Base-by-base conservation (phyloP, 2,329 filamentous ascomycete species). In the Tolypocladium guangdongense region DNA sequence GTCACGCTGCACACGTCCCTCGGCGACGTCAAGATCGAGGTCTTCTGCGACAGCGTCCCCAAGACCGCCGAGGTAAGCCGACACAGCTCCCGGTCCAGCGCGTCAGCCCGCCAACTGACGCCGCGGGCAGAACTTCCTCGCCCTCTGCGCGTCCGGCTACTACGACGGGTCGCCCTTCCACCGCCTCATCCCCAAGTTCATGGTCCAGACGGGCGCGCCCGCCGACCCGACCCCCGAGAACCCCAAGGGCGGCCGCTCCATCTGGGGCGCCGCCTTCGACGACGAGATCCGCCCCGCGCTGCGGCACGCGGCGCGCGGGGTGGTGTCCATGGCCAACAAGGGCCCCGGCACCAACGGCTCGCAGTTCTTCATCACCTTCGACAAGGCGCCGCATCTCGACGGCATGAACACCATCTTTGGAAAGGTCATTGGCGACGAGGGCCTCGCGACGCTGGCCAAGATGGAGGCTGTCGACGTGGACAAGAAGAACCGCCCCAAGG, bases 1-100 rank as follows among this genome's bases (percentile, higher is more conserved):
- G 80, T 84, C 57, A 85, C 82, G 12, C 80, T 99, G 16, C 90
- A 96, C 71, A 99, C 93, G 50, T 88, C 84, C 50, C 80, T 87
- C 52, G 93, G 93, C 66, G 86, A 93, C 71, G 79, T 99, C 67
- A 99, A 97, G 74, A 82, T 97, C 63, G 93, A 97, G 71, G 77
- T 99, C 60, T 97, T 96, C 74, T 97, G 92, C 75, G 90, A 96
- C 69, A 86, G 88, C 62, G 90, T 95, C 35, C 93, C 93, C 57
- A 91, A 92, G 69, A 96, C 93, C 0, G 87, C 90, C 58, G 88
- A 96, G 74, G 86, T 86, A 73, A 53, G 73, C 32, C 4, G 3
- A 10, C 37, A 7, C 7, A 46, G 14, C 43, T 22, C 16, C 39
- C 37, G 14, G 36, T 53, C 30, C 50, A 32, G 38, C 24, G 16